Evolutionary conservation across 2,329 filamentous ascomycete genomes (phyloP), one percentile per base, ranked within the genome.

Genomic region (Colletotrichum sp.): DNA sequence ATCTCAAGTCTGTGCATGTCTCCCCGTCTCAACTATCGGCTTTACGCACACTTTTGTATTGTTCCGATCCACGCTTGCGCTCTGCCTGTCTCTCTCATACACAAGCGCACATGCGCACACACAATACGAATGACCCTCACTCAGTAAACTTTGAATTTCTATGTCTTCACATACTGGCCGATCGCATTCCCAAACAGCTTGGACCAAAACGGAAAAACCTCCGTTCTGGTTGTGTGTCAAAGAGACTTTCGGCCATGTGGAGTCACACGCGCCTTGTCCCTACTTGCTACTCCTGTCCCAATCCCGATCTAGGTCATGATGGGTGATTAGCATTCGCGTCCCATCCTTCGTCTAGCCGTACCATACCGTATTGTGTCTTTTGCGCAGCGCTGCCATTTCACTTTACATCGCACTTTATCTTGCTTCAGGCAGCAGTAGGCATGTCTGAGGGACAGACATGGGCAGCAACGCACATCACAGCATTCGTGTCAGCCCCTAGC

Each of bases 201-300:
- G 62, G 62, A 63, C 66, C 71, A 67, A 76, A 76, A 62, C 39
- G 75, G 75, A 28, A 71, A 75, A 57, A 71, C 49, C 66, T 76
- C 73, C 76, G 74, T 71, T 64, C 76, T 72, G 36, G 65, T 28
- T 36, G 36, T 63, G 69, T 71, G 67, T 67, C 66, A 68, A 68
- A 77, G 69, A 76, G 63, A 76, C 76, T 76, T 76, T 77, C 13
- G 73, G 26, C 68, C 67, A 76, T 76, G 72, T 77, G 76, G 72
- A 69, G 68, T 36, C 63, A 68, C 44, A 49, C 60, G 68, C 63
- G 68, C 62, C 62, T 75, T 66, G 44, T 21, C 44, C 44, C 44
- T 49, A 49, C 32, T 60, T 63, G 24, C 39, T 30, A 39, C 62
- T 67, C 55, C 26, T 71, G 75, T 75, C 64, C 73, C 64, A 44